Evolutionary conservation across 768 basidiomycete genomes (phyloP).

Genomic region (Russula foetens): DNA sequence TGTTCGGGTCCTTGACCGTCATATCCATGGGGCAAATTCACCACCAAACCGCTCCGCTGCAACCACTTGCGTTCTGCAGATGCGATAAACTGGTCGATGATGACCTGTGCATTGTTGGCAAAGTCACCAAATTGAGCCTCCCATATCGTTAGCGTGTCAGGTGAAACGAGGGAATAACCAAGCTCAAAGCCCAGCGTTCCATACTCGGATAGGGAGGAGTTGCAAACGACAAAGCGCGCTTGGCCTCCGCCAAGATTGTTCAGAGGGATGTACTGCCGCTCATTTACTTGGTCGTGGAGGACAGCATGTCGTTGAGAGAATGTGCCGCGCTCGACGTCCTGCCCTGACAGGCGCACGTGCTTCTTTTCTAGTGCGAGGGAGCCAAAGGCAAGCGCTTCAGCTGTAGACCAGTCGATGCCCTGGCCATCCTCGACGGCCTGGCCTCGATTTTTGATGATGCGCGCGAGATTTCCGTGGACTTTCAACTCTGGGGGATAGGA

Average conservation of each 20-base stretch:
- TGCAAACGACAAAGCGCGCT: constrained; percentile 91
- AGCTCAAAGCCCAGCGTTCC: constrained; percentile 96
- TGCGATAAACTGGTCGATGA: constrained; percentile 98
- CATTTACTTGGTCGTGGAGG: constrained; percentile 91
- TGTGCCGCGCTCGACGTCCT: constrained; percentile 97
- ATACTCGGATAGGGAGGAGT: constrained; percentile 94
- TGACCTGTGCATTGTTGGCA: constrained; percentile 93
- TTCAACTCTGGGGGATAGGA: constrained; percentile 78
- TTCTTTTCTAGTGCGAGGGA: constrained; percentile 87
- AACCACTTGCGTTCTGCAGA: constrained; percentile 98
- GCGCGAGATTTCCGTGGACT: constrained; percentile 87
- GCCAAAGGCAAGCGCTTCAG: constrained; percentile 95
- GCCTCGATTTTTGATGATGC: constrained; percentile 82
- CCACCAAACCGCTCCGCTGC: constrained; percentile 84
- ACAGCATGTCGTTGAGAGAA: constrained; percentile 98
- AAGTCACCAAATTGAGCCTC: constrained; percentile 99
- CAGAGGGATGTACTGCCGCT: constrained; percentile 82
- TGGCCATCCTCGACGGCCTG: constrained; percentile 86
- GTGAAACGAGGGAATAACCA: constrained; percentile 96
- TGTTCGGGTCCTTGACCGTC: constrained; percentile 99
- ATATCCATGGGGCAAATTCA: constrained; percentile 90
- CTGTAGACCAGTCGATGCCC: constrained; percentile 97
- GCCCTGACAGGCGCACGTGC: constrained; percentile 92
- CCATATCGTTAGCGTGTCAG: constrained; percentile 90
- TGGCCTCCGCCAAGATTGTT: constrained; percentile 84